phyloP scores from a whole-genome alignment of 2,329 filamentous ascomycete genomes.

The Alternaria ventricosa region DNA sequence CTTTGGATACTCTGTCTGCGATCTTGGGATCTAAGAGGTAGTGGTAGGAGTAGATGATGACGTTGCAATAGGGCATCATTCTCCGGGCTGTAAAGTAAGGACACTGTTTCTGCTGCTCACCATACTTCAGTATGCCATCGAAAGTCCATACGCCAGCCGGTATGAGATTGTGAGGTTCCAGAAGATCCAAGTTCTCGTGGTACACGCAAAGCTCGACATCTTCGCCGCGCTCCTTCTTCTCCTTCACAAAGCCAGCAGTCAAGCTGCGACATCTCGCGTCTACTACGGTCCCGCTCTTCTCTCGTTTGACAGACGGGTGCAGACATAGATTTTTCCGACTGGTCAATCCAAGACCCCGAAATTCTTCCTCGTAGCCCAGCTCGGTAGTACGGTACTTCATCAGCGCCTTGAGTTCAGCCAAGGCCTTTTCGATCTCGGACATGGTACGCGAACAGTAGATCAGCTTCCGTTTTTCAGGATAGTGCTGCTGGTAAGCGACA shows the following conservation, averaged over 20 bases:
- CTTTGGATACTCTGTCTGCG: constrained; percentile 90
- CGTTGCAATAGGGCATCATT: constrained; percentile 99
- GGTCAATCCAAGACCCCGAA: constrained; percentile 87
- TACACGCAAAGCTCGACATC: constrained; percentile 94
- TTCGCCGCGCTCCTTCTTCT: constrained; percentile 95
- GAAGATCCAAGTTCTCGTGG: constrained; percentile 94
- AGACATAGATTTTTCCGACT: constrained; percentile 97
- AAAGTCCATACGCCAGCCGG: constrained; percentile 96
- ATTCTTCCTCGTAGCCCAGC: constrained; percentile 90
- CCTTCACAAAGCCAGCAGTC: constrained; percentile 95
- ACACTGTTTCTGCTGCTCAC: constrained; percentile 94
- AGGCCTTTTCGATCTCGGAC: constrained; percentile 98
- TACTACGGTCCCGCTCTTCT: constrained; percentile 93
- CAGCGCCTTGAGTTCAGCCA: constrained; percentile 86
- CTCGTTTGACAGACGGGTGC: constrained; percentile 92
- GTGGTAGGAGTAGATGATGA: constrained; percentile 99
- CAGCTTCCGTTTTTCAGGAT: constrained; percentile 90
- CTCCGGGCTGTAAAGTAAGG: constrained; percentile 95
- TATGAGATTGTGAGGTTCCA: constrained; percentile 93
- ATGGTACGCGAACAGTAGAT: constrained; percentile 99
- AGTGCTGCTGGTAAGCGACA: constrained; percentile 93
- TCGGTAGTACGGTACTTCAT: constrained; percentile 95
- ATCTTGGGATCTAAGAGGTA: constrained; percentile 98
- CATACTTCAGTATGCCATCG: constrained; percentile 85
- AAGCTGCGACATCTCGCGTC: constrained; percentile 95